Evolutionary conservation across 768 basidiomycete species (phyloP).

Genomic region (Agaricus subrufescens): DNA sequence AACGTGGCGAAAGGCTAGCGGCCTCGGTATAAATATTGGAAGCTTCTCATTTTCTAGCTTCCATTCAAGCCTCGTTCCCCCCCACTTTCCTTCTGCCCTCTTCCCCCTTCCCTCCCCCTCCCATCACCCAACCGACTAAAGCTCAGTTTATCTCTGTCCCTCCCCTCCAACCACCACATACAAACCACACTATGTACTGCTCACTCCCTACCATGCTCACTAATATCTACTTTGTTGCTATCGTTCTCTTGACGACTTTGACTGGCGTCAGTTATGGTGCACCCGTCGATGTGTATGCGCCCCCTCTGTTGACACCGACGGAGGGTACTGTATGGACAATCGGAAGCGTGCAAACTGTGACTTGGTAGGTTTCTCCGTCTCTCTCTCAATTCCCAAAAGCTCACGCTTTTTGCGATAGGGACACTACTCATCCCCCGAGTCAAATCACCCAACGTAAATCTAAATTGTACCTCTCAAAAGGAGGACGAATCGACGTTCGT

Average conservation of each 20-base stretch:
- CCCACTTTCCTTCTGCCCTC: too few species aligned
- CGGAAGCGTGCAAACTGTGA: background rate
- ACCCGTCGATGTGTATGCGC: background rate
- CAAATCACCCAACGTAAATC: constrained; percentile 28
- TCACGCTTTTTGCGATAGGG: constrained; percentile 18
- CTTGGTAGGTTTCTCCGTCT: background rate
- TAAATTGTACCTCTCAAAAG: constrained; percentile 21
- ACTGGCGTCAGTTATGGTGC: background rate
- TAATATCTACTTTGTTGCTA: background rate
- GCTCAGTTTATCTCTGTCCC: background rate
- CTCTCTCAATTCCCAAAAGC: background rate
- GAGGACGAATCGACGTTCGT: constrained; percentile 20
- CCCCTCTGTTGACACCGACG: background rate
- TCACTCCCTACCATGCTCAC: constrained; percentile 1
- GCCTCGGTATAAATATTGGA: background rate
- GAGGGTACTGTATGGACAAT: background rate
- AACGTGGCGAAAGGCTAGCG: too few species aligned
- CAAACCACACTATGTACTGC: background rate
- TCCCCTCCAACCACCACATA: background rate
- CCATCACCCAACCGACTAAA: too few species aligned
- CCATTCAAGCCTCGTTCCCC: too few species aligned
- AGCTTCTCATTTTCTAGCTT: background rate
- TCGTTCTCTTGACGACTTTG: background rate
- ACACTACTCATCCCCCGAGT: constrained; percentile 19
- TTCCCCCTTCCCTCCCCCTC: too few species aligned